phyloP scores from a whole-genome alignment of 2,329 filamentous ascomycete species.

The Mycosphaerella sp. region DNA sequence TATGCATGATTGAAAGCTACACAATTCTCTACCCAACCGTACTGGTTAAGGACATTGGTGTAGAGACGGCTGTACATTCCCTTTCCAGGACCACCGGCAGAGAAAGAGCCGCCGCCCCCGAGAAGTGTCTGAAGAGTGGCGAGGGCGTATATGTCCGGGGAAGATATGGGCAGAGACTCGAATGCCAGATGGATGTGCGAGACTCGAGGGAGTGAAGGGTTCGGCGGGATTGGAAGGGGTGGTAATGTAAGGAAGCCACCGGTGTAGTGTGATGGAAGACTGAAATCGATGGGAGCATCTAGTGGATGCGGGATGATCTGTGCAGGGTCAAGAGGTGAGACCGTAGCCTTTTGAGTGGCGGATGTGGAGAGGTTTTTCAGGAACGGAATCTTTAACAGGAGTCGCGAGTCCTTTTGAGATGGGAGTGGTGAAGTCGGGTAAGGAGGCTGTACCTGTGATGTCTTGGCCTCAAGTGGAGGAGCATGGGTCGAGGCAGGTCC shows the following conservation, averaged over 20 bases:
- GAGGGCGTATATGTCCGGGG: conserved; percentile 90
- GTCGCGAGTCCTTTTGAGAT: conserved; percentile 53
- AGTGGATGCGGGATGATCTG: conserved; percentile 39
- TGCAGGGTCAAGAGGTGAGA: conserved; percentile 48
- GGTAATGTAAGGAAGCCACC: conserved; percentile 88
- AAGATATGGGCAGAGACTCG: conserved; percentile 84
- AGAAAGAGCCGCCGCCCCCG: conserved; percentile 93
- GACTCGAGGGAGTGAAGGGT: conserved; percentile 70
- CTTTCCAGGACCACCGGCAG: conserved; percentile 91
- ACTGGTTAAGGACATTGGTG: conserved; percentile 95
- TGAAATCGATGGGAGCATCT: conserved; percentile 51
- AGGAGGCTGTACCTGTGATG: conserved; percentile 30
- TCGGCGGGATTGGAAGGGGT: conserved; percentile 67
- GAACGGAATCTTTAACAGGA: conserved; percentile 81
- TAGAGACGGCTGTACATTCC: conserved; percentile 98
- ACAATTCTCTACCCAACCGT: conserved; percentile 95
- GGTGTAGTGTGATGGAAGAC: conserved; percentile 71
- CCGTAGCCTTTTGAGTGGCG: conserved; percentile 56
- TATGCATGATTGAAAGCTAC: conserved; percentile 97
- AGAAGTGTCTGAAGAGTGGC: conserved; percentile 93
- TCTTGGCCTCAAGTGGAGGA: conserved; percentile 13
- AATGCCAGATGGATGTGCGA: conserved; percentile 95
- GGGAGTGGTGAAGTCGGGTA: conserved; percentile 32
- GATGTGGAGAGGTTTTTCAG: conserved; percentile 83
- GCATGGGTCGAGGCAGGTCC: conserved; percentile 27